phyloP scores from a whole-genome alignment of 1,284 basidiomycete genomes.

The Polyporus tsugae region DNA sequence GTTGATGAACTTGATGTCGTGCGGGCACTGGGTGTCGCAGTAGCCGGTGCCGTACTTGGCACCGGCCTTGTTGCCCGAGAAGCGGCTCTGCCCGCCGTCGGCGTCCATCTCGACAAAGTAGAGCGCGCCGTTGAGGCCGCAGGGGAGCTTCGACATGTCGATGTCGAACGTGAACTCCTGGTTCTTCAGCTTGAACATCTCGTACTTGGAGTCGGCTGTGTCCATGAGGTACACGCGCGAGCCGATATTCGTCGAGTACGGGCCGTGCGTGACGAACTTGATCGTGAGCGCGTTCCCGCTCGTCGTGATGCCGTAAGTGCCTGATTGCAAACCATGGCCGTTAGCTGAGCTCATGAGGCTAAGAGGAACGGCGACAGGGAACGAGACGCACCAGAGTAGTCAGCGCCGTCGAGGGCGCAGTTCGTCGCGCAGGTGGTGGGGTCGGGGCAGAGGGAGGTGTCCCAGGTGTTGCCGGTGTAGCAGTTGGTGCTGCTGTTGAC shows the following conservation, averaged over 20 bases:
- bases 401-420: constrained; percentile 66
- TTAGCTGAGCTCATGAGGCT: neutral
- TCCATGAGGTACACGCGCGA: constrained; percentile 64
- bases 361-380: too few species aligned
- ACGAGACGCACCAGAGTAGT: constrained; percentile 49
- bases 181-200: constrained; percentile 61
- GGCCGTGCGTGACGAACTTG: constrained; percentile 54
- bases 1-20: constrained; percentile 64
- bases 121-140: constrained; percentile 62
- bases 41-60: constrained; percentile 65
- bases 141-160: constrained; percentile 61
- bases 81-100: constrained; percentile 48
- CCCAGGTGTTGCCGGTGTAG: constrained; percentile 47
- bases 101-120: constrained; percentile 52
- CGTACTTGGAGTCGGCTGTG: constrained; percentile 50
- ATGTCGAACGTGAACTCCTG: constrained; percentile 68
- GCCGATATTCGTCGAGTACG: constrained; percentile 54
- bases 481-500: constrained; percentile 45
- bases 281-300: constrained; percentile 56
- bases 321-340: constrained; percentile 7
- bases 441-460: constrained; percentile 47
- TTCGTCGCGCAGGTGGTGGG: constrained; percentile 48
- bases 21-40: constrained; percentile 59
- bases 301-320: constrained; percentile 50
- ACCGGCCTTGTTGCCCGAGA: constrained; percentile 55